These are phyloP conservation scores for Jaapia argillacea DNA, from an alignment of 768 basidiomycete genomes.

Conservation along the genomic window DNA sequence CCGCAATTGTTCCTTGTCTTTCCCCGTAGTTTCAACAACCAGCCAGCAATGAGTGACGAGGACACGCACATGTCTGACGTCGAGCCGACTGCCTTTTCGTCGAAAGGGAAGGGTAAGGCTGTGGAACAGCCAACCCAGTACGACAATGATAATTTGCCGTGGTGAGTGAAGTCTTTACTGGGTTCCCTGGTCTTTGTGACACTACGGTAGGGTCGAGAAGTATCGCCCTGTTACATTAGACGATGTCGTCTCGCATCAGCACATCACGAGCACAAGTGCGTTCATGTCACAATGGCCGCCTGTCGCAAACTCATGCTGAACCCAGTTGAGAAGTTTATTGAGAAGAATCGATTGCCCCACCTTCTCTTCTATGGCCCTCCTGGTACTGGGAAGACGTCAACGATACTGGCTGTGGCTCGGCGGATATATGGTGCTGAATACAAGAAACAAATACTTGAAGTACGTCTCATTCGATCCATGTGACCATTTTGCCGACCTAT, in stretches of 20 bases:
- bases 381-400: constrained; percentile 97
- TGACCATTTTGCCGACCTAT: neutral
- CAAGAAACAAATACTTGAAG: constrained; percentile 91
- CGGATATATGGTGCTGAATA: constrained; percentile 86
- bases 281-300: constrained; percentile 4
- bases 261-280: constrained; percentile 91
- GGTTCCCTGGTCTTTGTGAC: constrained; percentile 4
- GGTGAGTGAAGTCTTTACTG: constrained; percentile 37
- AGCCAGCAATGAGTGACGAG: constrained; percentile 47
- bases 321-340: constrained; percentile 92
- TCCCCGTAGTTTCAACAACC: too few relatives aligned
- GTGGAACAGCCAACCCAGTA: constrained; percentile 27
- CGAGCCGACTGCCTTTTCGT: constrained; percentile 23
- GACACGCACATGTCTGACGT: constrained; percentile 43
- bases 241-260: constrained; percentile 95
- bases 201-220: constrained; percentile 80
- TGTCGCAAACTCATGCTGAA: constrained; percentile 6
- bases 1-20: too few relatives aligned
- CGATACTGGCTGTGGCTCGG: constrained; percentile 90
- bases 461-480: constrained; percentile 19
- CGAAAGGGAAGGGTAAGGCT: constrained; percentile 69
- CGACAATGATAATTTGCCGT: constrained; percentile 69
- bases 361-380: constrained; percentile 96
- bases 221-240: constrained; percentile 86
- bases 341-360: constrained; percentile 89